Conservation (phyloP, 805 yeast species). For the Yarrowia keelungensis region DNA sequence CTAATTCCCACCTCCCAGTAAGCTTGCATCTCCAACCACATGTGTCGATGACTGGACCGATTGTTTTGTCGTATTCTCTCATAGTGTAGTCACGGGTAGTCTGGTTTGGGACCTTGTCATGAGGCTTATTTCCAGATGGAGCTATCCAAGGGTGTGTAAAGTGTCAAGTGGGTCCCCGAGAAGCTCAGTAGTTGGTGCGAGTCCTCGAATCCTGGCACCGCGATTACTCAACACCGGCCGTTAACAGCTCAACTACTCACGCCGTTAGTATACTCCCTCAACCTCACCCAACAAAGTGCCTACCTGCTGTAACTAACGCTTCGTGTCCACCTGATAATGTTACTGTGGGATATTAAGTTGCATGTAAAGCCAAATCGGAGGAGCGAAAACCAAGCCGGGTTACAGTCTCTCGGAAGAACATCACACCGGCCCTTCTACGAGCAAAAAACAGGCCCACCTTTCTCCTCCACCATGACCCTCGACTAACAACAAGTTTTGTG, state of each 20-base stretch:
- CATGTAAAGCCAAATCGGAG: conserved; percentile 28
- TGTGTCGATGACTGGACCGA: conserved; percentile 5
- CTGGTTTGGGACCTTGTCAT: conserved; percentile 31
- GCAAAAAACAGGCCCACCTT: background rate
- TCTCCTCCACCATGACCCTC: background rate
- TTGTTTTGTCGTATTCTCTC: background rate
- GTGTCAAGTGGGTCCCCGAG: background rate
- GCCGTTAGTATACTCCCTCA: background rate
- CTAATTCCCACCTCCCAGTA: background rate
- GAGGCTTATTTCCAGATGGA: conserved; percentile 28
- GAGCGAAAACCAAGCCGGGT: conserved; percentile 28
- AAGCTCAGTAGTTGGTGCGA: no score
- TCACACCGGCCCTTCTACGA: background rate
- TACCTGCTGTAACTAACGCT: conserved; percentile 28
- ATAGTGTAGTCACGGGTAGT: background rate
- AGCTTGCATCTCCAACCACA: background rate
- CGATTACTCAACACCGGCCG: no score
- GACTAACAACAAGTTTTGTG: background rate
- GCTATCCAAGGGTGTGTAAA: background rate
- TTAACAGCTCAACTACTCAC: no score
- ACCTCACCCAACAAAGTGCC: conserved; percentile 15
- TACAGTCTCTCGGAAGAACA: conserved; percentile 5
- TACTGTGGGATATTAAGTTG: conserved; percentile 9
- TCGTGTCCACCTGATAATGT: conserved; percentile 35
- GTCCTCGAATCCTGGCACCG: no score